Percentiles rank a stretch among this genome's conserved stretches.
phyloP scores from a whole-genome alignment of 495 filamentous ascomycete species.

The Penicillium roqueforti region DNA sequence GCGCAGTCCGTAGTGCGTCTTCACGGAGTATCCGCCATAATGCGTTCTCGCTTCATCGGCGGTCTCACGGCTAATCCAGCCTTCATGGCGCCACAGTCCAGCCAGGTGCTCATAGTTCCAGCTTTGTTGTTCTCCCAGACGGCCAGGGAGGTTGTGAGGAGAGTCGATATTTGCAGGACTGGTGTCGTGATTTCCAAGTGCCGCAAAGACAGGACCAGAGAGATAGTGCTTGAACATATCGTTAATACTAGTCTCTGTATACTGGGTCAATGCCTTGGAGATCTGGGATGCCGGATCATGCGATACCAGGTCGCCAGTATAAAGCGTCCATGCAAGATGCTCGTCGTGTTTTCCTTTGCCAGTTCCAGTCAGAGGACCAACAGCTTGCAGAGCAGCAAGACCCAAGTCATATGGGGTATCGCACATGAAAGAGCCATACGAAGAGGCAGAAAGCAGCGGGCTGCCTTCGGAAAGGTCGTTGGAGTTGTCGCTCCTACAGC shows the following conservation, averaged over 20 bases:
- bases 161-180: slow-evolving; percentile 49
- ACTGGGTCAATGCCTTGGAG: slow-evolving; percentile 47
- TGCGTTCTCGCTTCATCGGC: slow-evolving; percentile 43
- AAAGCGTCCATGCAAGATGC: slow-evolving; percentile 48
- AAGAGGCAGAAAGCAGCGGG: slow-evolving; percentile 44
- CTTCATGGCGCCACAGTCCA: slow-evolving; percentile 47
- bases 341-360: slow-evolving; percentile 26
- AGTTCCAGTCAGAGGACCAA: slow-evolving; percentile 55
- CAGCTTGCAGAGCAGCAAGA: slow-evolving; percentile 53
- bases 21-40: slow-evolving; percentile 50
- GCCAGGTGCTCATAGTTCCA: slow-evolving; percentile 55
- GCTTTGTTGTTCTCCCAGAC: slow-evolving; percentile 50
- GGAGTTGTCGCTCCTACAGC: slow-evolving; percentile 47
- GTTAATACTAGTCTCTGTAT: slow-evolving; percentile 48
- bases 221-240: slow-evolving; percentile 54
- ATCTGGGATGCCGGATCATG: slow-evolving; percentile 47
- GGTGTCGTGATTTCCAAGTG: slow-evolving; percentile 55
- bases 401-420: slow-evolving; percentile 58
- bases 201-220: slow-evolving; percentile 51
- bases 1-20: slow-evolving; percentile 44
- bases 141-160: slow-evolving; percentile 48
- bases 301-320: slow-evolving; percentile 54
- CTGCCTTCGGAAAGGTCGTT: slow-evolving; percentile 30
- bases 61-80: slow-evolving; percentile 43
- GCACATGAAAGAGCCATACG: slow-evolving; percentile 53